phyloP scores from a whole-genome alignment of 2,329 filamentous ascomycete genomes.

The Epichloe amarillans region DNA sequence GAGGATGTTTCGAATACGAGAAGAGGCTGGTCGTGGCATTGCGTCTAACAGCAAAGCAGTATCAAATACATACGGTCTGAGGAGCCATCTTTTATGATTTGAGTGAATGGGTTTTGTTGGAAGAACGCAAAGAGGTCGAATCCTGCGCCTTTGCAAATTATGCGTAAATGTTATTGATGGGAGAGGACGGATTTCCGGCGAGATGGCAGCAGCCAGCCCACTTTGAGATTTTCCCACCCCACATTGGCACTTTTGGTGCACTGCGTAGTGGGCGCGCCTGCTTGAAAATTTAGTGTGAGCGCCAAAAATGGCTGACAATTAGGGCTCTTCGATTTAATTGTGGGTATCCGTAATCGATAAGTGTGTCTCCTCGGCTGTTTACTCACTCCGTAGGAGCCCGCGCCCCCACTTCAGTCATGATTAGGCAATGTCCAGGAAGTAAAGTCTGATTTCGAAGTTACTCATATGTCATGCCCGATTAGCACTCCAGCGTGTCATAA shows the following conservation, averaged over 20 bases:
- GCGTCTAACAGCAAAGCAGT: conserved; percentile 84
- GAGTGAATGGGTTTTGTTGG: conserved; percentile 12
- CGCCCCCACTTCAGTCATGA: too few relatives aligned
- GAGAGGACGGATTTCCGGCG: not conserved
- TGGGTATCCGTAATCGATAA: conserved; percentile 1
- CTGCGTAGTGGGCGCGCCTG: not conserved
- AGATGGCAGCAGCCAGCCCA: not conserved
- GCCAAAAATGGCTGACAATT: conserved; percentile 15
- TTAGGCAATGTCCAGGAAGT: too few relatives aligned
- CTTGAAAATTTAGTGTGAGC: conserved; percentile 16
- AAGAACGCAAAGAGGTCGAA: conserved; percentile 54
- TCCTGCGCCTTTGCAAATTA: conserved; percentile 54
- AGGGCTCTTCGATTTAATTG: conserved; percentile 18
- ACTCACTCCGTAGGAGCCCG: too few relatives aligned
- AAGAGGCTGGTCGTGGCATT: not conserved
- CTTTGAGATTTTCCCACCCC: not conserved
- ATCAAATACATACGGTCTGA: conserved; percentile 70
- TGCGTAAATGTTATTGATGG: conserved; percentile 6
- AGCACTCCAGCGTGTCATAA: too few relatives aligned
- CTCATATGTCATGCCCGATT: too few relatives aligned
- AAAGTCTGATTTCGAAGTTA: too few relatives aligned
- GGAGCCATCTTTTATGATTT: conserved; percentile 60
- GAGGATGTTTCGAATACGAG: not conserved
- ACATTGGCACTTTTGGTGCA: not conserved
- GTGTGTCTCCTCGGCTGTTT: not conserved